Base-by-base conservation (phyloP, 2,329 filamentous ascomycete species). In the Blastomyces percursus region DNA sequence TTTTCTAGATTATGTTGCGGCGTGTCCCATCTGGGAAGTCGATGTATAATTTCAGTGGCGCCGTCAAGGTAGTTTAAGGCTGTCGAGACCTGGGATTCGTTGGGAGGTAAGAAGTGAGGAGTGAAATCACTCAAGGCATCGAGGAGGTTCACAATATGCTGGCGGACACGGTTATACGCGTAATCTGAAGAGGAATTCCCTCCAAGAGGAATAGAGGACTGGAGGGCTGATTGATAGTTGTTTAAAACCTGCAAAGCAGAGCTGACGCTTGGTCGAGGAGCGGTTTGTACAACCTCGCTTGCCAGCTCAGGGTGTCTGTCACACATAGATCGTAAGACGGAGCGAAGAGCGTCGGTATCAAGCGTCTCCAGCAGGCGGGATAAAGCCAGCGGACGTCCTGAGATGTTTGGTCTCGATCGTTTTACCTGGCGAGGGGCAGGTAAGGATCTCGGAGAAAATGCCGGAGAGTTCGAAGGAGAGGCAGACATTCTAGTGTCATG, bases 61-160 rank as follows among this genome's bases (percentile, higher is more conserved):
- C 88, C 88, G 68, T 99, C 90, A 30, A 99, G 83, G 71, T 92
- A 99, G 69, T 87, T 86, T 57, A 99, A 81, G 1, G 92, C 96
- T 16, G 87, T 83, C 38, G 87, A 86, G n/a, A 89, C 81, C 72
- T 96, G 92, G 1, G 84, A 81, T 77, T 99, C 94, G 71, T 89
- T 88, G 0, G 94, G 94, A 14, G 94, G 94, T 2, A 99, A 85
- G 71, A 96, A 99, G 74, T 97, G 91, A 3, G 91, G 91, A 0
- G 92, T 97, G 73, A 95, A 99, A 72, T 99, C 94, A 73, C 88
- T 87, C 54, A 99, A 82, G 52, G 94, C 91, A 64, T 96, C 91
- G 64, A 96, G 85, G 30, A 99, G 83, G 63, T 90, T 86, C 32
- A 86, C 79, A 21, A 97, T 81, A 46, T 88, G 85, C 67, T 92